A percentile compares a stretch with the other conserved stretches of the same genome.
Conservation (phyloP, 1,139 yeast species). For the Zygotorulaspora mrakii region DNA sequence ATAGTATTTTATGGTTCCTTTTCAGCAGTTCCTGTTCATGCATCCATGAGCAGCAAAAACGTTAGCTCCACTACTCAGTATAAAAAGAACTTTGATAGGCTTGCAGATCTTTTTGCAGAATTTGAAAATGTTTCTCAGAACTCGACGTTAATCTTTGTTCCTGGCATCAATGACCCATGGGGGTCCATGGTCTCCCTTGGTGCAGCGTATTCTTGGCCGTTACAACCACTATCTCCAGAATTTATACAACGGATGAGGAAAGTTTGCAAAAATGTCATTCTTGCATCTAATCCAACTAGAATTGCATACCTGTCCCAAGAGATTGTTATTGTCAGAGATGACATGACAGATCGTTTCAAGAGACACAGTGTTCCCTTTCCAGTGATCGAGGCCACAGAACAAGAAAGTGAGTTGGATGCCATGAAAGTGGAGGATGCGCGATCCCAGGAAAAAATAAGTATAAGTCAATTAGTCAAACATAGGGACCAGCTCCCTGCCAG, state of each 20-base stretch:
- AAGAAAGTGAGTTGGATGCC: slow-evolving; percentile 17
- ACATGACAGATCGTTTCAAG: slow-evolving; percentile 63
- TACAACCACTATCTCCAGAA: slow-evolving; percentile 60
- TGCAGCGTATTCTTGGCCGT: slow-evolving; percentile 66
- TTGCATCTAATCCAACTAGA: slow-evolving; percentile 77
- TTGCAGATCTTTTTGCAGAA: slow-evolving; percentile 54
- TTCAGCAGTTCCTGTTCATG: slow-evolving; percentile 51
- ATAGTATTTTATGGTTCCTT: slow-evolving; percentile 70
- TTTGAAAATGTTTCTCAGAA: slow-evolving; percentile 45
- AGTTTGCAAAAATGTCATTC: slow-evolving; percentile 59
- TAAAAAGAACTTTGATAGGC: slow-evolving; percentile 67
- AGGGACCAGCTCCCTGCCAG: slow-evolving; percentile 37
- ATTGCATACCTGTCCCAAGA: slow-evolving; percentile 81
- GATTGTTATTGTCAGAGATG: slow-evolving; percentile 68
- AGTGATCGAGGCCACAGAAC: slow-evolving; percentile 38
- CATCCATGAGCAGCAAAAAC: slow-evolving; percentile 41
- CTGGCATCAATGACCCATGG: slow-evolving; percentile 96
- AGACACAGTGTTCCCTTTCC: slow-evolving; percentile 62
- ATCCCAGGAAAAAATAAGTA: slow-evolving; percentile 21
- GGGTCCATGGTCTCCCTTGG: slow-evolving; percentile 68
- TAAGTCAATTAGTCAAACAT: slow-evolving; percentile 28
- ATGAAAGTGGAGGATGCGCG: slow-evolving; percentile 2
- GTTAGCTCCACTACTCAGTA: slow-evolving; percentile 47
- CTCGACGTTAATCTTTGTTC: slow-evolving; percentile 62
- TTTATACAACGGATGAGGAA: slow-evolving; percentile 67